A percentile compares a stretch with the other conserved stretches of the same genome.
Evolutionary conservation across 2,329 filamentous ascomycete genomes (phyloP).

Genomic region (Aureobasidium sp.): DNA sequence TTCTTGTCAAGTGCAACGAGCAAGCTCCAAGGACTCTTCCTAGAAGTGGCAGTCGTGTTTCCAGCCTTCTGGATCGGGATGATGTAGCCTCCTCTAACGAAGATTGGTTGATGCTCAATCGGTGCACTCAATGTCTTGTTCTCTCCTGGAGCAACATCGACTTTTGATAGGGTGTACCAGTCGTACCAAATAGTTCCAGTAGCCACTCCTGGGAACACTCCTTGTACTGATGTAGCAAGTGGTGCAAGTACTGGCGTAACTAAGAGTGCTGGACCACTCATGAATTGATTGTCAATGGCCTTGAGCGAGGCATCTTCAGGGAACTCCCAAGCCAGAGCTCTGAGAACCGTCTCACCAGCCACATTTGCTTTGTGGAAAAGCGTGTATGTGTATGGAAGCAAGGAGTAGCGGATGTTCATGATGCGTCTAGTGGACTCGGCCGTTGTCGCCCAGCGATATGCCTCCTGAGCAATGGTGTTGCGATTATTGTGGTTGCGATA

Average conservation of each 20-base stretch:
- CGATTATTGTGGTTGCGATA: constrained; percentile 25
- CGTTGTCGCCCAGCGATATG: constrained; percentile 24
- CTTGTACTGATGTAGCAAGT: constrained; percentile 21
- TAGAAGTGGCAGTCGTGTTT: constrained; percentile 21
- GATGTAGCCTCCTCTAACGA: constrained; percentile 23
- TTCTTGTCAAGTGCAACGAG: constrained; percentile 23
- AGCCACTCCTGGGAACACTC: constrained; percentile 24
- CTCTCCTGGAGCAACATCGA: constrained; percentile 20
- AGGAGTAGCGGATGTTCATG: constrained; percentile 25
- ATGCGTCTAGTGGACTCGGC: constrained; percentile 23
- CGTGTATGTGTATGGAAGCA: constrained; percentile 26
- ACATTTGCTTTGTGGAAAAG: constrained; percentile 24
- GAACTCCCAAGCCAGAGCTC: constrained; percentile 25
- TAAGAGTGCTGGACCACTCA: constrained; percentile 23
- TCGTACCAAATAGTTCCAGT: constrained; percentile 25
- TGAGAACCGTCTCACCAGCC: constrained; percentile 22
- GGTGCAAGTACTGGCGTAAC: constrained; percentile 24
- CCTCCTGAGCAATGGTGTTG: constrained; percentile 25
- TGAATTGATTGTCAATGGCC: constrained; percentile 25
- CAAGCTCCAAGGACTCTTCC: constrained; percentile 22
- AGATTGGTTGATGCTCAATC: constrained; percentile 21
- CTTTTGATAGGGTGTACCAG: constrained; percentile 22
- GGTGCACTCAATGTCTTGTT: constrained; percentile 24
- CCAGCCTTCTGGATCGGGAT: constrained; percentile 23
- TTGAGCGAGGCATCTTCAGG: constrained; percentile 23